Evolutionary conservation across 1,284 basidiomycete species (phyloP), one percentile per base, ranked within the genome.

Genomic region (Leccinum subrobustum): DNA sequence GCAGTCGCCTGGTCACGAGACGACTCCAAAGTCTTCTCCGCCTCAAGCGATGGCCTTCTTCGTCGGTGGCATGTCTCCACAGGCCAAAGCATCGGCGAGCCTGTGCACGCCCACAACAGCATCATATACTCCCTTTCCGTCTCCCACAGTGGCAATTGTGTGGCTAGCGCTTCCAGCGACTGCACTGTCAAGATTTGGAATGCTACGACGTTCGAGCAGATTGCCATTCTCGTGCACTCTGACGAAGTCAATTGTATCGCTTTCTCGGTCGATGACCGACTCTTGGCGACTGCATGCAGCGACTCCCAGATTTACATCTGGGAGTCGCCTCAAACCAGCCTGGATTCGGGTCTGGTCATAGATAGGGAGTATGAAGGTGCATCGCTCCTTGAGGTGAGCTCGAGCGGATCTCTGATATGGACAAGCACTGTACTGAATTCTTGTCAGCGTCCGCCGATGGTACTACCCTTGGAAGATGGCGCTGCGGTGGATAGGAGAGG

Each of bases 101-200:
- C 69, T 14, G 56, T 71, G 42, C 14, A 35, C n/a, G 71, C 71
- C 1, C 68, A 70, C 58, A 8, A 54, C 4, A 65, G 69, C 33
- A 73, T 47, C 56, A 71, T 70, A 52, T 70, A 73, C 55, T 72
- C 70, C 39, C 33, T 70, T 47, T 65, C 70, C 18, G 53, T 73
- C 47, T 73, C 68, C 6, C 68, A 73, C 51, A 69, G 63, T 35
- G 70, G 67, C 20, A 50, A 53, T 31, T 72, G 50, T 57, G 37
- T 71, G 18, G 72, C 72, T 0, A 75, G 65, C 29, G 72, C 68
- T 18, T 76, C 74, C 29, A 62, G 58, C 29, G 73, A 75, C 50
- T 50, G 18, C 25, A 74, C 69, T 11, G 64, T 73, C 57, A 75
- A 71, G 37, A 59, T 75, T 63, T 73, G 74, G 71, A 71, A 73